Evolutionary conservation across 306 rosid genomes (phyloP).

Genomic region (Cucurbita moschata): DNA sequence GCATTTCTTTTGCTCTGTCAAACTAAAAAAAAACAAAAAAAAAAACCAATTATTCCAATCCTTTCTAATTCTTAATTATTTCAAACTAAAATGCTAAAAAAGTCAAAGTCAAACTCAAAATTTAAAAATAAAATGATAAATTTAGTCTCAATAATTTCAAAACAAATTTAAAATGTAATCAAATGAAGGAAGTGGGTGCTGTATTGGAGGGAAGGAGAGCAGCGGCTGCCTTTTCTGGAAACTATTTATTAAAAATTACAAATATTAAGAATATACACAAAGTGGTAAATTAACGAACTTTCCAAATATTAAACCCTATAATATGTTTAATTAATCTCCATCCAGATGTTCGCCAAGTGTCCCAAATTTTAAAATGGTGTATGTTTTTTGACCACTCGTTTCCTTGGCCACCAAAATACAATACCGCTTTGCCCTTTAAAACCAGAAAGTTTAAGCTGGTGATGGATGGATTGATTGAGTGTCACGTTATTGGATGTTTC

Average conservation of each 20-base stretch:
- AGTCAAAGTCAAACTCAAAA: no score
- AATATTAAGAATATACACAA: neutral
- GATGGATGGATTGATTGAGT: neutral
- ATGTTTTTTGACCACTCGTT: neutral
- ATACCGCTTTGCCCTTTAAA: neutral
- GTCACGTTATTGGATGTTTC: slow-evolving; percentile 1
- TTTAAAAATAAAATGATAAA: neutral
- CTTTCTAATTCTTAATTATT: neutral
- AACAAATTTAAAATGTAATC: neutral
- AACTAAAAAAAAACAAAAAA: no score
- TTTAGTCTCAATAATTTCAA: no score
- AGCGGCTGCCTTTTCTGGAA: neutral
- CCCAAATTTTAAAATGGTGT: neutral
- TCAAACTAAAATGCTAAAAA: no score
- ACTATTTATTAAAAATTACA: neutral
- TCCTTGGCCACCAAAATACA: neutral
- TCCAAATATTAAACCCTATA: neutral
- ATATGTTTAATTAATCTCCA: neutral
- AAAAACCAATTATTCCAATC: neutral
- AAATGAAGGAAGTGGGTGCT: neutral
- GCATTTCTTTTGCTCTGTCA: neutral
- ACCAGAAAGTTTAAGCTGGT: neutral
- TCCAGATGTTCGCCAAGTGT: slow-evolving; percentile 2
- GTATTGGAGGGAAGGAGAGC: neutral
- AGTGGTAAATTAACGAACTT: neutral